phyloP scores from a whole-genome alignment of 2,329 filamentous ascomycete genomes.

The Xylaria multiplex region DNA sequence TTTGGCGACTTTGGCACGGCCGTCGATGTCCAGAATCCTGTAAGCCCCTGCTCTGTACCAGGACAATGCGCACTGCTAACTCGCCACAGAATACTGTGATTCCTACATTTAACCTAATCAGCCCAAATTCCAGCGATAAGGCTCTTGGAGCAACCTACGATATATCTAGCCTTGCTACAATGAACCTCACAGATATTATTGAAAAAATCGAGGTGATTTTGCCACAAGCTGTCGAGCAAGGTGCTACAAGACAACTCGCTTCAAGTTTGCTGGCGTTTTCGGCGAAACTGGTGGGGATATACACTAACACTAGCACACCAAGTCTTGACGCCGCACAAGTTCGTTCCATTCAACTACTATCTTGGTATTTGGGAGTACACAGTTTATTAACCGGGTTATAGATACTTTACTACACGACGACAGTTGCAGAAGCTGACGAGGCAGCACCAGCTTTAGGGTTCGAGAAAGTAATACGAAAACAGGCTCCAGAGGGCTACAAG shows the following conservation, averaged over 20 bases:
- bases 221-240: slow-evolving; percentile 9
- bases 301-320: neutral
- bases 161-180: neutral
- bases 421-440: slow-evolving; percentile 15
- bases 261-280: slow-evolving; percentile 9
- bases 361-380: neutral
- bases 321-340: neutral
- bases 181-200: slow-evolving; percentile 2
- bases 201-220: neutral
- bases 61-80: neutral
- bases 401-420: slow-evolving; percentile 15
- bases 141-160: neutral
- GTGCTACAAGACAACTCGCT: slow-evolving; percentile 8
- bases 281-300: neutral
- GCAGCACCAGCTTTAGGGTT: slow-evolving; percentile 22
- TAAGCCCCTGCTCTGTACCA: neutral
- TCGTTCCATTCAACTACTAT: neutral
- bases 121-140: neutral
- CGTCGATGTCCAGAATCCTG: slow-evolving; percentile 24
- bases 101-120: slow-evolving; percentile 4
- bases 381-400: neutral
- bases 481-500: slow-evolving; percentile 20
- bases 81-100: neutral
- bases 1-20: slow-evolving; percentile 20
- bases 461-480: slow-evolving; percentile 4